Conservation (phyloP, 441 rosid genomes). For the Manihot esculenta region DNA sequence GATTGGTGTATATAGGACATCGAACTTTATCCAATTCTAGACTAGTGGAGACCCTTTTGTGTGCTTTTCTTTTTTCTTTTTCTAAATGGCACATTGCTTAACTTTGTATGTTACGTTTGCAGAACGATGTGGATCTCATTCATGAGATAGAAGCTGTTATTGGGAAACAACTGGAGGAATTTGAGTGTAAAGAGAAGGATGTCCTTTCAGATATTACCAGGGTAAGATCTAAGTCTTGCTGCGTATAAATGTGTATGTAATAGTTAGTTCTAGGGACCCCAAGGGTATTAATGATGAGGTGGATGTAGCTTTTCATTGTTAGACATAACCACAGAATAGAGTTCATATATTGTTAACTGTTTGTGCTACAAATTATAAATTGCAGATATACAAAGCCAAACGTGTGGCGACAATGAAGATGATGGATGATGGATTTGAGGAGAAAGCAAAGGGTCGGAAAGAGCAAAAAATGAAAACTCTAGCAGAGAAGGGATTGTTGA, state of each 20-base stretch:
- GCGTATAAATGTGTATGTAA: too few species aligned
- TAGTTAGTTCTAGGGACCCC: too few species aligned
- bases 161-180: constrained; percentile 62
- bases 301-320: too few species aligned
- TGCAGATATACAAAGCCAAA: constrained; percentile 63
- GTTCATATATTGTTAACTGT: too few species aligned
- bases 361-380: too few species aligned
- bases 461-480: constrained; percentile 58
- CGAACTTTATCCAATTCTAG: not conserved
- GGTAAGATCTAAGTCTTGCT: constrained; percentile 33
- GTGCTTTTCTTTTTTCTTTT: too few species aligned
- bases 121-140: constrained; percentile 47
- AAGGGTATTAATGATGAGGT: too few species aligned
- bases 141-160: constrained; percentile 71
- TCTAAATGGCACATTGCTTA: constrained; percentile 15
- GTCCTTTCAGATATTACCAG: constrained; percentile 69
- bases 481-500: constrained; percentile 64
- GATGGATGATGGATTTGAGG: constrained; percentile 86
- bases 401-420: constrained; percentile 84
- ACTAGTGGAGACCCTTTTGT: not conserved
- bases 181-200: constrained; percentile 67
- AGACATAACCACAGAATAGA: too few species aligned
- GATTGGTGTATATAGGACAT: not conserved
- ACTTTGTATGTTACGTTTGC: constrained; percentile 27
- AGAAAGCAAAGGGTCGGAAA: constrained; percentile 64